phyloP scores from a whole-genome alignment of 768 basidiomycete genomes.

The Mycena filopes region DNA sequence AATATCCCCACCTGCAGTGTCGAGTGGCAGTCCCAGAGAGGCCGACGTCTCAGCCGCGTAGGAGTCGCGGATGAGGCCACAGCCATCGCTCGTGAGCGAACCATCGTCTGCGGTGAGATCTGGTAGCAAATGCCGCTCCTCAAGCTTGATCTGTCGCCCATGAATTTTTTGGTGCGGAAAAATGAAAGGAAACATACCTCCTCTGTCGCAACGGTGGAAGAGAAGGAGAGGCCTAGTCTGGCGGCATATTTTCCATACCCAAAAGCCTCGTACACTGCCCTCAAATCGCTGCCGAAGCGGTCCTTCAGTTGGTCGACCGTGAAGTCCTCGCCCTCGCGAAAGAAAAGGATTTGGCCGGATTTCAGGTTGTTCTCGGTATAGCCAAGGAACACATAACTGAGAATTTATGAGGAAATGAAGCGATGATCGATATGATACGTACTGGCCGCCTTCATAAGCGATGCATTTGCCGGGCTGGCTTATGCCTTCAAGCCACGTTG shows the following conservation, averaged over 20 bases:
- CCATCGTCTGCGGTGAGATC: slow-evolving; percentile 35
- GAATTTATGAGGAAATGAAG: neutral
- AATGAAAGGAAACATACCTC: slow-evolving; percentile 18
- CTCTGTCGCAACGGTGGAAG: slow-evolving; percentile 29
- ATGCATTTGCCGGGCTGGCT: slow-evolving; percentile 19
- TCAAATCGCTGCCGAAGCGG: slow-evolving; percentile 33
- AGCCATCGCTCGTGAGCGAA: slow-evolving; percentile 37
- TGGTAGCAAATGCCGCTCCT: slow-evolving; percentile 16
- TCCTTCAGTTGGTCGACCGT: slow-evolving; percentile 27
- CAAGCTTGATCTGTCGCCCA: slow-evolving; percentile 23
- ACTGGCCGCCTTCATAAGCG: slow-evolving; percentile 5
- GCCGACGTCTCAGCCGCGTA: slow-evolving; percentile 26
- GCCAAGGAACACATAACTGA: slow-evolving; percentile 35
- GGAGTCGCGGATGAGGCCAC: slow-evolving; percentile 36
- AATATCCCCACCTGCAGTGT: slow-evolving; percentile 27
- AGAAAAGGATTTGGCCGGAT: slow-evolving; percentile 31
- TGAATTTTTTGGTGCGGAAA: neutral
- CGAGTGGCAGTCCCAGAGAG: slow-evolving; percentile 9
- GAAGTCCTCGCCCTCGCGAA: slow-evolving; percentile 30
- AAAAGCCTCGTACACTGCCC: slow-evolving; percentile 26
- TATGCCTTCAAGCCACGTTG: slow-evolving; percentile 22
- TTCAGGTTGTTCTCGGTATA: slow-evolving; percentile 35
- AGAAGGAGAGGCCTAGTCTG: slow-evolving; percentile 38
- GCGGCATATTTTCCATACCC: slow-evolving; percentile 40
- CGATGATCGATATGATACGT: slow-evolving; percentile 12